These are phyloP conservation scores for Zasmidium angulare DNA, from an alignment of 2,329 filamentous ascomycete genomes.

Conservation along the genomic window DNA sequence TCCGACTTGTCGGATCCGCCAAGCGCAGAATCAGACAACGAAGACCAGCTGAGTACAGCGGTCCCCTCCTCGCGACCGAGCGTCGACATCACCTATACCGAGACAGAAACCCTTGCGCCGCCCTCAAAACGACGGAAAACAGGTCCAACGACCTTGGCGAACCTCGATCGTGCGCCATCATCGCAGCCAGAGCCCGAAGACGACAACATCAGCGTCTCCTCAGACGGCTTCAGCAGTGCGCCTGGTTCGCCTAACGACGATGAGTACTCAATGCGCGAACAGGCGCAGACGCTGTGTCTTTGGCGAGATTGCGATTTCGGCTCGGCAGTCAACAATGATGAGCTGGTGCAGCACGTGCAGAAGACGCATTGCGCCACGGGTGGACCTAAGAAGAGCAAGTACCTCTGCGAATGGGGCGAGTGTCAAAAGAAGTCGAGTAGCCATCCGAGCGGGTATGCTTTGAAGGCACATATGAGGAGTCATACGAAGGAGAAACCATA, in stretches of 20 bases:
- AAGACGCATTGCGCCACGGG: conserved; percentile 79
- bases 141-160: conserved; percentile 23
- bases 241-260: conserved; percentile 54
- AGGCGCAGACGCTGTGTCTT: conserved; percentile 47
- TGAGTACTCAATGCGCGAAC: conserved; percentile 43
- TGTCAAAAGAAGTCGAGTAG: conserved; percentile 84
- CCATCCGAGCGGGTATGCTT: conserved; percentile 91
- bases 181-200: conserved; percentile 45
- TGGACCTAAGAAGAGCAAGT: conserved; percentile 81
- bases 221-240: conserved; percentile 80
- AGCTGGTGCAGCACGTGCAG: conserved; percentile 60
- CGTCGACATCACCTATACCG: conserved; percentile 40
- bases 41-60: conserved; percentile 53
- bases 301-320: conserved; percentile 54
- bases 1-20: conserved; percentile 63
- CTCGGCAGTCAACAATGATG: conserved; percentile 52
- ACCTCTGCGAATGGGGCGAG: conserved; percentile 96
- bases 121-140: conserved; percentile 43
- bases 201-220: conserved; percentile 66
- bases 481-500: conserved; percentile 98
- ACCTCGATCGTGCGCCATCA: conserved; percentile 33
- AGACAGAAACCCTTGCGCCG: conserved; percentile 29
- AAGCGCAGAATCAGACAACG: conserved; percentile 62
- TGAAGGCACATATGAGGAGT: conserved; percentile 96
- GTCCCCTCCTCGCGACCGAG: conserved; percentile 47